Conservation (phyloP, 1,139 yeast species). For the Arxiozyma bovina region DNA sequence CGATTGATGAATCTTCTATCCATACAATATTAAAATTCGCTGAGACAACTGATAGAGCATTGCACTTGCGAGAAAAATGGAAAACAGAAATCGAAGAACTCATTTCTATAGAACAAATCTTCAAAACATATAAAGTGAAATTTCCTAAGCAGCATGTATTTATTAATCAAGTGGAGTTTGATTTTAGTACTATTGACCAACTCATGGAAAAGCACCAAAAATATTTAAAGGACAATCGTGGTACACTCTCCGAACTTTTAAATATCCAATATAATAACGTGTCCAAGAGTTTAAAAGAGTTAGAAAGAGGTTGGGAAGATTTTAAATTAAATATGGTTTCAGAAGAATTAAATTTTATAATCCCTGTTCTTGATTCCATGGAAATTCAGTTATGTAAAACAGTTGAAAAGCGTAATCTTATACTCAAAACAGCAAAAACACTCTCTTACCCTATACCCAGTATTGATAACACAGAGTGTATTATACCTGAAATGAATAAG, state of each 20-base stretch:
- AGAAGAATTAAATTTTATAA: neutral
- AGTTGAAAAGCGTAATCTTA: neutral
- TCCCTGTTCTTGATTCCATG: neutral
- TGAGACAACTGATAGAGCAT: neutral
- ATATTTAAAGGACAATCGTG: constrained; percentile 39
- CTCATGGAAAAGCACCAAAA: constrained; percentile 35
- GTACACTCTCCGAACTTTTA: constrained; percentile 33
- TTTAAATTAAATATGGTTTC: constrained; percentile 32
- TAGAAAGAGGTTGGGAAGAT: constrained; percentile 40
- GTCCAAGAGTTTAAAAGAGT: constrained; percentile 30
- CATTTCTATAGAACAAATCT: constrained; percentile 2
- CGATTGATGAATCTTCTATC: neutral
- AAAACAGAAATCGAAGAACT: constrained; percentile 2
- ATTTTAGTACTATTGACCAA: constrained; percentile 39
- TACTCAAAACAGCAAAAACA: neutral
- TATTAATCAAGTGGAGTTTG: constrained; percentile 55
- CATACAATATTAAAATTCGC: neutral
- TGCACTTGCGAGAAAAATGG: neutral
- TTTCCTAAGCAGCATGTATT: constrained; percentile 52
- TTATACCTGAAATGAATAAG: neutral
- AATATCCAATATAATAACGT: constrained; percentile 37
- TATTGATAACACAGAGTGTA: neutral
- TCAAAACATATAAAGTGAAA: constrained; percentile 37
- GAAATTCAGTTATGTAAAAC: neutral
- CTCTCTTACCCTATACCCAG: neutral